phyloP scores from a whole-genome alignment of 306 rosid genomes.

The Alnus glutinosa region DNA sequence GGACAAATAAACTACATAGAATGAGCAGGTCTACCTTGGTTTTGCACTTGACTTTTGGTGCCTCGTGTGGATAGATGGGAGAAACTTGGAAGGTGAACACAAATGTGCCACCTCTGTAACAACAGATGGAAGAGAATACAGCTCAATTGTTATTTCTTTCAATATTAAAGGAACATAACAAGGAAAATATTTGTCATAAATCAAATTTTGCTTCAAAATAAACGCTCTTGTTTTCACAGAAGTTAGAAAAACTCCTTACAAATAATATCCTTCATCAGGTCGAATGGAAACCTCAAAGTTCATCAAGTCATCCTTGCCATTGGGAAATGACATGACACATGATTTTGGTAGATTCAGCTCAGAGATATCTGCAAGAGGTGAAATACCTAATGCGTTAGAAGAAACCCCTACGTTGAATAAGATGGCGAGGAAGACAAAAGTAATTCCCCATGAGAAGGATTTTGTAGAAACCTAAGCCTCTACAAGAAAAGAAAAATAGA shows the following conservation, averaged over 20 bases:
- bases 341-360: constrained; percentile 93
- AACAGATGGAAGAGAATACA: constrained; percentile 30
- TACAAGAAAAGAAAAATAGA: neutral
- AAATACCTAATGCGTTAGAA: constrained; percentile 21
- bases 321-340: constrained; percentile 75
- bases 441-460: neutral
- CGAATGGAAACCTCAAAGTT: constrained; percentile 89
- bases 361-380: constrained; percentile 70
- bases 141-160: neutral
- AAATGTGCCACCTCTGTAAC: constrained; percentile 75
- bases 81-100: constrained; percentile 77
- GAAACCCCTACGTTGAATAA: constrained; percentile 14
- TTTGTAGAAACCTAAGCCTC: constrained; percentile 16
- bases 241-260: constrained; percentile 46
- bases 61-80: constrained; percentile 86
- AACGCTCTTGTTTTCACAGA: constrained; percentile 8
- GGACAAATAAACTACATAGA: neutral
- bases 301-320: constrained; percentile 96
- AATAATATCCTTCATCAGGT: constrained; percentile 91
- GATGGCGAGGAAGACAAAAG: constrained; percentile 3
- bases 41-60: constrained; percentile 95
- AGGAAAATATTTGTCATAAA: neutral
- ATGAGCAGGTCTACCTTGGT: constrained; percentile 66
- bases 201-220: constrained; percentile 3
- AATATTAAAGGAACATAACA: neutral